phyloP scores from a whole-genome alignment of 148 eudicot species.

The Fagopyrum esculentum region DNA sequence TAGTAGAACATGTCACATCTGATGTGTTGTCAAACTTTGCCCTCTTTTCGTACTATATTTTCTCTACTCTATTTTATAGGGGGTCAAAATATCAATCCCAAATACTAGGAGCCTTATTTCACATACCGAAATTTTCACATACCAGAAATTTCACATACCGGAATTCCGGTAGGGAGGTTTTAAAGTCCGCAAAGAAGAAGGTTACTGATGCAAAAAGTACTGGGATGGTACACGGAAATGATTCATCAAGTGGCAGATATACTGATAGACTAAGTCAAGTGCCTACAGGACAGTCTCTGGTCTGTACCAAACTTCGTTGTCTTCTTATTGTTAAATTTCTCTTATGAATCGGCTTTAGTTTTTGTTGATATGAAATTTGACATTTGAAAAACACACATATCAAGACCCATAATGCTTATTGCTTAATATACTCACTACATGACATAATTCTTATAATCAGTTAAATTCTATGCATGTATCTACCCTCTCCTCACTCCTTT shows the following conservation, averaged over 20 bases:
- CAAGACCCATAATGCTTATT: neutral
- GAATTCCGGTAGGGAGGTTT: no score
- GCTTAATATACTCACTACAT: neutral
- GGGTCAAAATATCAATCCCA: no score
- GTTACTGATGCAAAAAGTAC: conserved; percentile 25
- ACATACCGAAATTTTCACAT: no score
- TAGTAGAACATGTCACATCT: no score
- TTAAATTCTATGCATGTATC: neutral
- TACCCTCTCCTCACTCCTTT: neutral
- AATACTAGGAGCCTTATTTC: no score
- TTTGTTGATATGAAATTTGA: neutral
- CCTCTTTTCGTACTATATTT: no score
- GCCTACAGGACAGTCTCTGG: conserved; percentile 16
- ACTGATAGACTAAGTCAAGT: conserved; percentile 12
- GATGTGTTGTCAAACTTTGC: no score
- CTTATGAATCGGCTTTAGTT: neutral
- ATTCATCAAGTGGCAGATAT: conserved; percentile 14
- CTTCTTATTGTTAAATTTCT: neutral
- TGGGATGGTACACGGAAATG: conserved; percentile 13
- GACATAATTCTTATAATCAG: neutral
- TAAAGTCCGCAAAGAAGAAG: conserved; percentile 30
- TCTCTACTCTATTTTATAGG: no score
- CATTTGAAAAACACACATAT: neutral
- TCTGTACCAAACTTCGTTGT: conserved; percentile 16
- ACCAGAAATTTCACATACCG: no score